Base-by-base conservation (phyloP, 805 yeast species). In the Naumovozyma baii region DNA sequence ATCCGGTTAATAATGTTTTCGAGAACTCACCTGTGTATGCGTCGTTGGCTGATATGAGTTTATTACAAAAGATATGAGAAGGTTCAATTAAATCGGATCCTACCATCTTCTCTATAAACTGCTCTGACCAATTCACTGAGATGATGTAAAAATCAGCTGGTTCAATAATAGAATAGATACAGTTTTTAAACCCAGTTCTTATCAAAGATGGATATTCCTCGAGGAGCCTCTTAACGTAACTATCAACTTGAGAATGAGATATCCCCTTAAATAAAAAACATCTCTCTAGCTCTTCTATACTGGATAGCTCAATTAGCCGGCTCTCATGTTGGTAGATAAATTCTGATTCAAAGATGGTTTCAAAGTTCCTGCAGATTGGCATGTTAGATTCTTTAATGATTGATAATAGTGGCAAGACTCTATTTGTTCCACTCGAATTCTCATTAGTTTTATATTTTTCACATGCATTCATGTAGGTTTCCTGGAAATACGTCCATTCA, bases 91-190 rank as follows among this genome's bases (percentile, higher is more conserved):
- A 12, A 4, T 37, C 36, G 3, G 15, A 28, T 10, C 40, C 50
- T 8, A 55, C 38, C 4, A 50, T 31, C n/a, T 38, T 33, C 20
- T 39, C 36, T 12, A 59, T 57, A 33, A 59, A 55, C 31, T 55
- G 58, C 14, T 36, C 35, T 12, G 59, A 56, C 63, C 63, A 59
- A 39, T 57, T 57, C 5, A 59, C 44, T 1, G 62, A 57, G 5
- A 59, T 18, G n/a, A 59, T 34, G 32, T 50, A 50, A 17, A 52
- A 42, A 8, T 40, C 39, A 17, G 39, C 33, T 17, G 33, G 33
- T 28, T 42, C 12, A 22, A 42, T 12, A 15, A 33, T 29, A 9
- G 36, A 14, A 5, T 29, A 18, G 4, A 47, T 28, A 12, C 45
- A 49, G 5, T 39, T 38, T 12, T 34, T 37, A 20, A 55, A 52